These are phyloP conservation scores for Musa troglodytarum DNA, from an alignment of 176 grass and related monocot species.

Conservation along the genomic window DNA sequence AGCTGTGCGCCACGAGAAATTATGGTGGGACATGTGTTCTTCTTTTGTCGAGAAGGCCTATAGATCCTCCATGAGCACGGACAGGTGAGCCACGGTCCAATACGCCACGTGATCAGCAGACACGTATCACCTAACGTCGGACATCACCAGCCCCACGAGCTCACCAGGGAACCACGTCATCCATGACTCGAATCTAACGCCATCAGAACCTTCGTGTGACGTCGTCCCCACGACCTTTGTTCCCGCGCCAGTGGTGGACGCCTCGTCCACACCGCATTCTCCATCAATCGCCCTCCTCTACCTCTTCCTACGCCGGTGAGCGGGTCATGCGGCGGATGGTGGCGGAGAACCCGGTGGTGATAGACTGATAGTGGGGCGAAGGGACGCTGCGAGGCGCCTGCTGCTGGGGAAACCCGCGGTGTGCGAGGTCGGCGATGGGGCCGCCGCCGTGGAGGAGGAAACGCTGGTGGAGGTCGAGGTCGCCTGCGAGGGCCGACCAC, in stretches of 20 bases:
- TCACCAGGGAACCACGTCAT: no score
- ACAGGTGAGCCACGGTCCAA: no score
- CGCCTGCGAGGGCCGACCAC: neutral
- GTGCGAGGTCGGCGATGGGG: constrained; percentile 65
- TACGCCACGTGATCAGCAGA: no score
- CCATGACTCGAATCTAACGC: no score
- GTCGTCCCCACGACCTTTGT: no score
- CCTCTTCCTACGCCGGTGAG: neutral
- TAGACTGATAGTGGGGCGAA: constrained; percentile 61
- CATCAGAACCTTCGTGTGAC: no score
- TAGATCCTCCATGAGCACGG: no score
- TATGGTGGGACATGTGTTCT: no score
- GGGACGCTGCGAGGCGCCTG: constrained; percentile 71
- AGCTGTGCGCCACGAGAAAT: no score
- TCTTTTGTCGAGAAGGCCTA: no score
- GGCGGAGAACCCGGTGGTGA: constrained; percentile 62
- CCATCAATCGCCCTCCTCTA: neutral
- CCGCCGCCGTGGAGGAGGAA: neutral
- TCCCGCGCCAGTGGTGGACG: neutral
- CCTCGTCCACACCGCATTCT: neutral
- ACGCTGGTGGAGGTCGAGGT: constrained; percentile 11
- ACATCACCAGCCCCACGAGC: no score
- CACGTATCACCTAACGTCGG: no score
- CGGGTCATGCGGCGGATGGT: constrained; percentile 33
- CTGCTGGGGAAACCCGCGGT: constrained; percentile 75